Conservation (phyloP, 2,329 filamentous ascomycete genomes). For the Hypomyces rosellus region DNA sequence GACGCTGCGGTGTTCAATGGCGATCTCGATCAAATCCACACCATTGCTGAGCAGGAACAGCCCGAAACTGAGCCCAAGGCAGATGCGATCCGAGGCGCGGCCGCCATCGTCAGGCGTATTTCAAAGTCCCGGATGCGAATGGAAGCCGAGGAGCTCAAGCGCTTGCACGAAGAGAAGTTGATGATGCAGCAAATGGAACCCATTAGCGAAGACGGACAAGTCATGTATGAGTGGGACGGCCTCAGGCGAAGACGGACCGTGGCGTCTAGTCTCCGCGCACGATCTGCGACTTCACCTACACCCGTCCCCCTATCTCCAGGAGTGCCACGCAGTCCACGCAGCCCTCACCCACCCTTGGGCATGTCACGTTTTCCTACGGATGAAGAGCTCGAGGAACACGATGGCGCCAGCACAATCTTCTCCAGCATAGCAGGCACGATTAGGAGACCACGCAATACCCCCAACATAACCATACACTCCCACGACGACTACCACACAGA, state of each 20-base stretch:
- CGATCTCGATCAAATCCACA: constrained; percentile 89
- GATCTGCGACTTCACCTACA: constrained; percentile 22
- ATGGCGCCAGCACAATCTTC: constrained; percentile 42
- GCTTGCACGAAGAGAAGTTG: constrained; percentile 71
- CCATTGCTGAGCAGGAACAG: constrained; percentile 90
- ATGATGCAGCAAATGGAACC: constrained; percentile 62
- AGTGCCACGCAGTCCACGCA: constrained; percentile 20
- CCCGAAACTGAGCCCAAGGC: constrained; percentile 95
- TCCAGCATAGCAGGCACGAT: constrained; percentile 53
- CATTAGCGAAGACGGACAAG: constrained; percentile 68
- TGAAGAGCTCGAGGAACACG: constrained; percentile 51
- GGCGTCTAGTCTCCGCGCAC: constrained; percentile 24
- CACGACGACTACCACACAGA: constrained; percentile 32
- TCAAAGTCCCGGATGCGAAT: constrained; percentile 69
- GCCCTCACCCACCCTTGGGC: constrained; percentile 49
- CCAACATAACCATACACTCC: constrained; percentile 23
- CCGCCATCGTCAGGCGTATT: constrained; percentile 78
- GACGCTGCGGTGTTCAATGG: constrained; percentile 88
- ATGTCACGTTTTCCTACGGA: constrained; percentile 75
- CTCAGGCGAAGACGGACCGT: constrained; percentile 66
- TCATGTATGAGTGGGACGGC: constrained; percentile 80
- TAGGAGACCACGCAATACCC: constrained; percentile 28
- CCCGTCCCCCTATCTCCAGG: constrained; percentile 14
- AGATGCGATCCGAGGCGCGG: constrained; percentile 87
- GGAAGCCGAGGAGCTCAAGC: constrained; percentile 72